These are phyloP conservation scores for Saturnispora serradocipensis DNA, from an alignment of 805 yeast species.

Conservation along the genomic window DNA sequence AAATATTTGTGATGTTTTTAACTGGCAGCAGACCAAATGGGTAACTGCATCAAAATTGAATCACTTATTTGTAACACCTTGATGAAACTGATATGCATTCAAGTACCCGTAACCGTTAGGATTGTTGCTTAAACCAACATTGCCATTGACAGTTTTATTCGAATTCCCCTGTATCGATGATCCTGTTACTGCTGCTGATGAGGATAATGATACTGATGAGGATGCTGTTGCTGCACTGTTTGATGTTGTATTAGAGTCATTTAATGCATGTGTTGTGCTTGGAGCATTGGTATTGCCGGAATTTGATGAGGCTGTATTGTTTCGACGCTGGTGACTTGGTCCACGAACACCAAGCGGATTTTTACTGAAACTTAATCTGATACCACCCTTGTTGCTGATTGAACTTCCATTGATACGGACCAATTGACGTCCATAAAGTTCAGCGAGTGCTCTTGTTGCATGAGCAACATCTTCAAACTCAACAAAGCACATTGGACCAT, in stretches of 20 bases:
- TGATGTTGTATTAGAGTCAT: neutral
- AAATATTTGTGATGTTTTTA: neutral
- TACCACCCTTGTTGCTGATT: constrained; percentile 66
- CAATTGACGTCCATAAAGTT: constrained; percentile 83
- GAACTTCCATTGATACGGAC: constrained; percentile 58
- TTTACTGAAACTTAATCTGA: constrained; percentile 86
- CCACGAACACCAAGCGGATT: constrained; percentile 97
- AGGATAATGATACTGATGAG: neutral
- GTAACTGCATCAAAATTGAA: neutral
- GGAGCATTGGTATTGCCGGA: neutral
- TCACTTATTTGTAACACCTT: constrained; percentile 1
- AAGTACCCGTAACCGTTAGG: constrained; percentile 5
- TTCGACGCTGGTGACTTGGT: constrained; percentile 26
- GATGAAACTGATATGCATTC: constrained; percentile 5
- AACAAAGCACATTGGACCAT: constrained; percentile 99
- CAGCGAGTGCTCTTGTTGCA: constrained; percentile 91
- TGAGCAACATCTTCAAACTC: constrained; percentile 93
- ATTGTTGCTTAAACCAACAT: neutral
- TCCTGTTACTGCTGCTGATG: constrained; percentile 4
- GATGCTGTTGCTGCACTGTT: neutral
- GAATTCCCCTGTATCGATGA: constrained; percentile 2
- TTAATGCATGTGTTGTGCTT: neutral
- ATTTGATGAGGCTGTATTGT: constrained; percentile 8
- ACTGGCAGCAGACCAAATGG: neutral
- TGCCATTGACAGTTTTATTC: neutral